phyloP scores from a whole-genome alignment of 2,329 filamentous ascomycete genomes.

The Teratosphaeria zuluensis region DNA sequence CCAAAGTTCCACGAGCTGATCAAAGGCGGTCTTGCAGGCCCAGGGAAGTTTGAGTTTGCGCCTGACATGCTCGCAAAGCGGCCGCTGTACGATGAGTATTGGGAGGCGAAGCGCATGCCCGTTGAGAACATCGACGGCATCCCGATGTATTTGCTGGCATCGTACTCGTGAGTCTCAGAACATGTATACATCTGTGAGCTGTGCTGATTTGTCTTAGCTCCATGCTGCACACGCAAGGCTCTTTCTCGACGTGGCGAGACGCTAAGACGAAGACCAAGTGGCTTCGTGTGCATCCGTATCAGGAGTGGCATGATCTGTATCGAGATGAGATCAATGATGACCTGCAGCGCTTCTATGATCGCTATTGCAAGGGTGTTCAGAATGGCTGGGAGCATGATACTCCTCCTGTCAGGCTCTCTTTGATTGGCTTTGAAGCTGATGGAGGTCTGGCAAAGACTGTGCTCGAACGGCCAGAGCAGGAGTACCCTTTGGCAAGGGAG shows the following conservation, averaged over 20 bases:
- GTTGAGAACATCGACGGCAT: conserved; percentile 8
- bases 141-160: conserved; percentile 10
- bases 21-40: not conserved
- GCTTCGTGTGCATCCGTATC: conserved; percentile 30
- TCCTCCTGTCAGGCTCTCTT: conserved; percentile 33
- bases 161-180: conserved; percentile 5
- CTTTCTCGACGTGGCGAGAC: conserved; percentile 3
- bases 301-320: conserved; percentile 37
- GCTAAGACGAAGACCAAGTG: conserved; percentile 8
- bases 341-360: conserved; percentile 35
- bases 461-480: conserved; percentile 2
- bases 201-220: conserved; percentile 29
- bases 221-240: conserved; percentile 29
- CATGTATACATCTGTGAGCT: conserved; percentile 18
- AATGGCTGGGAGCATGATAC: conserved; percentile 35
- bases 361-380: conserved; percentile 31
- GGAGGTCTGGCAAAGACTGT: not conserved
- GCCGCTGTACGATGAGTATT: conserved; percentile 10
- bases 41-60: not conserved
- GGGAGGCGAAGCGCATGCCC: conserved; percentile 10
- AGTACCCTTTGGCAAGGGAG: not conserved
- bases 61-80: conserved; percentile 5
- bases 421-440: conserved; percentile 18
- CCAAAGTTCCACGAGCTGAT: conserved; percentile 7
- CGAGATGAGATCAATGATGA: conserved; percentile 26